These are phyloP conservation scores for Claviceps paspali DNA, from an alignment of 2,329 filamentous ascomycete species.

Conservation along the genomic window DNA sequence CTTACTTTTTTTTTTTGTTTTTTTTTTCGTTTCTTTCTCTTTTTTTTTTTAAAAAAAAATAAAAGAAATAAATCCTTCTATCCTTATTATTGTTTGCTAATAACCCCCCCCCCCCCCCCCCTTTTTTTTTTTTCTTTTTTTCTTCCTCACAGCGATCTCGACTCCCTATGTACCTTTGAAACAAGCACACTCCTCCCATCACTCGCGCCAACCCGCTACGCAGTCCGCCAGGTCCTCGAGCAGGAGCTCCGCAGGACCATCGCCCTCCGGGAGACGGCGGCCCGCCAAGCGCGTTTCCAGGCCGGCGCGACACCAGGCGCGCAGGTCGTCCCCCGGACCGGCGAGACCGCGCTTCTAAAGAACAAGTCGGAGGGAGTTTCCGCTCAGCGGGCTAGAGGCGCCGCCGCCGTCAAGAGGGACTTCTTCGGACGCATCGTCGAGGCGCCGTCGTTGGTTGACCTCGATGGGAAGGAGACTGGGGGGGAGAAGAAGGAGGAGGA, in stretches of 20 bases:
- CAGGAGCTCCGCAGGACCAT: conserved; percentile 72
- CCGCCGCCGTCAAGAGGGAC: conserved; percentile 47
- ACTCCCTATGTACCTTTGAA: conserved; percentile 60
- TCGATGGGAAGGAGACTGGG: conserved; percentile 23
- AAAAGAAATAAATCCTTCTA: too few relatives aligned
- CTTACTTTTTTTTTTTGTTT: too few relatives aligned
- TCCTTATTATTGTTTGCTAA: too few relatives aligned
- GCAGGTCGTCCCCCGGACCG: conserved; percentile 1
- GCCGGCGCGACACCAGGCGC: conserved; percentile 26
- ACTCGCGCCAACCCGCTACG: conserved; percentile 68
- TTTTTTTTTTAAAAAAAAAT: too few relatives aligned
- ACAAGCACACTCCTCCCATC: conserved; percentile 44
- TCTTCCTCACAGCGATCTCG: conserved; percentile 48
- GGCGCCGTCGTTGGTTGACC: conserved; percentile 21
- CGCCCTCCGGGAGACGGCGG: conserved; percentile 47
- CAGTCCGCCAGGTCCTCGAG: conserved; percentile 82
- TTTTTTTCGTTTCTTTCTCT: too few relatives aligned
- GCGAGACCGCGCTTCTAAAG: conserved; percentile 5
- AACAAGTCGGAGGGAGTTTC: conserved; percentile 7
- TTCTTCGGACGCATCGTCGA: conserved; percentile 70
- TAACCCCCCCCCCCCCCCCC: too few relatives aligned
- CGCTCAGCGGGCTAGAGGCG: conserved; percentile 15
- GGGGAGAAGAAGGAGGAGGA: conserved; percentile 30
- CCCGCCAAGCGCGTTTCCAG: conserved; percentile 48
- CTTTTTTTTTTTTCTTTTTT: too few relatives aligned